These are phyloP conservation scores for Aspergillus bertholletiae DNA, from an alignment of 495 filamentous ascomycete genomes.

Conservation along the genomic window DNA sequence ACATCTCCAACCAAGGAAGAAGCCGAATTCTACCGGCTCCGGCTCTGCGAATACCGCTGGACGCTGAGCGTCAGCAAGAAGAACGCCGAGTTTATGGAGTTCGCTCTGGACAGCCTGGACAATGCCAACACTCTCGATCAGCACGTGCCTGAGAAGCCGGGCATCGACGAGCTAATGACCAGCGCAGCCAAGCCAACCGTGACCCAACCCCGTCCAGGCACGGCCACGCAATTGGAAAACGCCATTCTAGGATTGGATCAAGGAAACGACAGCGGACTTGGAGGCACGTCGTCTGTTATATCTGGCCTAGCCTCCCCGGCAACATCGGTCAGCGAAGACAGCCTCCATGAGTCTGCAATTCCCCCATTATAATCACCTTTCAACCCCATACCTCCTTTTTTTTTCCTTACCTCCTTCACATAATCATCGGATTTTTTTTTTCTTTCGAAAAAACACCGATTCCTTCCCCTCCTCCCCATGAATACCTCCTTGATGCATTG, in stretches of 20 bases:
- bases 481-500: constrained; percentile 8
- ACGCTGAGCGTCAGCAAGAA: constrained; percentile 82
- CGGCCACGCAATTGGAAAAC: constrained; percentile 13
- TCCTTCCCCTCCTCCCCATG: not conserved
- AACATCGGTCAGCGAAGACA: constrained; percentile 26
- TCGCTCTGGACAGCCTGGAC: constrained; percentile 48
- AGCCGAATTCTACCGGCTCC: constrained; percentile 87
- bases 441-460: no score
- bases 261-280: constrained; percentile 4
- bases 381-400: not conserved
- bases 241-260: constrained; percentile 15
- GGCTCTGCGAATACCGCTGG: constrained; percentile 90
- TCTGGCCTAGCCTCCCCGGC: constrained; percentile 31
- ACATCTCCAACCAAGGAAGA: constrained; percentile 84
- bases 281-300: constrained; percentile 29
- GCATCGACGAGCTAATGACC: constrained; percentile 48
- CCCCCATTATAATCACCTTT: constrained; percentile 11
- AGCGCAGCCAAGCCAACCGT: constrained; percentile 27
- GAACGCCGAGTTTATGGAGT: constrained; percentile 66
- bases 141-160: constrained; percentile 45
- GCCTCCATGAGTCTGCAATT: constrained; percentile 16
- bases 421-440: no score
- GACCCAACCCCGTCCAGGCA: constrained; percentile 5
- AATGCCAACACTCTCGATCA: constrained; percentile 43
- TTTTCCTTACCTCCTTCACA: not conserved